Base-by-base conservation (phyloP, 495 filamentous ascomycete species). In the Cercophora scortea region DNA sequence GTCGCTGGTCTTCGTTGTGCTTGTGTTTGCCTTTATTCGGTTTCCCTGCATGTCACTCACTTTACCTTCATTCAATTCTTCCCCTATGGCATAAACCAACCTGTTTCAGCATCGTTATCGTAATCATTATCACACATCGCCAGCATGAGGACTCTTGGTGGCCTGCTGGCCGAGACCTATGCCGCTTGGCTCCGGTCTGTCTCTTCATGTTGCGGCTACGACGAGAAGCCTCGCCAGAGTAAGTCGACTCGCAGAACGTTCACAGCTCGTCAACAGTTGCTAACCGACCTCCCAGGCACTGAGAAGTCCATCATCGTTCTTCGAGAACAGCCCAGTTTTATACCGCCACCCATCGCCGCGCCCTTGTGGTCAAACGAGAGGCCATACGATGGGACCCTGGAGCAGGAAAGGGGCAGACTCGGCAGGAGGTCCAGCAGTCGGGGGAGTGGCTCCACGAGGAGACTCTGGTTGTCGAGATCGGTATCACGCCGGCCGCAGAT, bases 401-500 rank as follows among this genome's bases (percentile, higher is more conserved):
- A 59, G 53, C 51, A 55, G 52, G 65, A 70, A 59, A 64, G 57
- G 53, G 69, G 66, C 59, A 68, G 57, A 32, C 52, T 63, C 40
- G 56, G 55, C 25, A 55, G 61, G 46, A 51, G 62, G 47, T 64
- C 67, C 17, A 55, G 53, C 35, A 67, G 60, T 50, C 59, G 64
- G 51, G 63, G 59, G 15, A 64, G 60, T 48, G 64, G 63, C 55
- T 61, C 69, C 16, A 52, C 51, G 42, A 69, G 58, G 57, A 68
- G 55, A 48, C 59, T 60, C 33, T 61, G 67, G 49, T 58, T 63
- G 13, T 64, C 69, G 34, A 58, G 63, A 13, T 65, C 72, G 17
- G 50, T 60, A 35, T 45, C 63, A 53, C 73, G 68, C 58, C 66
- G 71, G 56, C 65, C 71, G 59, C 66, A 67, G 34, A 78, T 78